Percentiles rank a stretch among this genome's conserved stretches.
These are phyloP conservation scores for Phytophthora pinifolia DNA, from an alignment of 352 stramenopile genomes.

Conservation along the genomic window DNA sequence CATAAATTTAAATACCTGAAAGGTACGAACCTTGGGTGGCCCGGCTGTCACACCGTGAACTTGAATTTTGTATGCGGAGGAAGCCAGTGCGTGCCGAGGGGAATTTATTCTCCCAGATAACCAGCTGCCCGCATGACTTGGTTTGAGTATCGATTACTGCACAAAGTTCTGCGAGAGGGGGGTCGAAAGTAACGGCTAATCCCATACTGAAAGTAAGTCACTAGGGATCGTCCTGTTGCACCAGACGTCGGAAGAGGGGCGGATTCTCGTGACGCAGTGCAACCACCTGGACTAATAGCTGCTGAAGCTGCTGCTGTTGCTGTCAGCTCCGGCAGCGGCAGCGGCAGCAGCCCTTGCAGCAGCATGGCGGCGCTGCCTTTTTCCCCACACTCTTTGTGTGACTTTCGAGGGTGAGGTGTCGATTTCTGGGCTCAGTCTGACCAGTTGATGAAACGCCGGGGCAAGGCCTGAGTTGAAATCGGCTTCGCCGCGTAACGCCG, in stretches of 20 bases:
- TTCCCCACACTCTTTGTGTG: not conserved
- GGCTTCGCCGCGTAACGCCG: slow-evolving; percentile 6
- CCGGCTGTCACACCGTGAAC: not conserved
- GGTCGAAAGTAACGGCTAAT: slow-evolving; percentile 10
- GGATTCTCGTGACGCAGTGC: slow-evolving; percentile 24
- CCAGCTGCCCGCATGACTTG: slow-evolving; percentile 13
- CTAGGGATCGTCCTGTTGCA: slow-evolving; percentile 23
- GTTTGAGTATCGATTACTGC: slow-evolving; percentile 10
- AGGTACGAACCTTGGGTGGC: slow-evolving; percentile 1
- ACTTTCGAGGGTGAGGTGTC: slow-evolving; percentile 7
- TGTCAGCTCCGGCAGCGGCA: slow-evolving; percentile 1
- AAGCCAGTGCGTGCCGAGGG: slow-evolving; percentile 21
- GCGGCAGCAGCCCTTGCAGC: not conserved
- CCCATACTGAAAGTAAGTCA: slow-evolving; percentile 15
- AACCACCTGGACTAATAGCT: slow-evolving; percentile 5
- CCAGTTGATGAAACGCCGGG: slow-evolving; percentile 23
- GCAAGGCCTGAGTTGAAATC: slow-evolving; percentile 16
- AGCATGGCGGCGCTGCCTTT: not conserved
- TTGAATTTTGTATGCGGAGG: slow-evolving; percentile 9
- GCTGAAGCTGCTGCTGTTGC: not conserved
- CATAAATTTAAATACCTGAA: slow-evolving; percentile 10
- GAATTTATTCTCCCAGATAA: slow-evolving; percentile 29
- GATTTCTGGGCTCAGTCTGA: slow-evolving; percentile 3
- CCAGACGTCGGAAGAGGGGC: slow-evolving; percentile 33
- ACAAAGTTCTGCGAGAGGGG: slow-evolving; percentile 7